Conservation (phyloP, 148 eudicot genomes). For the Nyssa sinensis region DNA sequence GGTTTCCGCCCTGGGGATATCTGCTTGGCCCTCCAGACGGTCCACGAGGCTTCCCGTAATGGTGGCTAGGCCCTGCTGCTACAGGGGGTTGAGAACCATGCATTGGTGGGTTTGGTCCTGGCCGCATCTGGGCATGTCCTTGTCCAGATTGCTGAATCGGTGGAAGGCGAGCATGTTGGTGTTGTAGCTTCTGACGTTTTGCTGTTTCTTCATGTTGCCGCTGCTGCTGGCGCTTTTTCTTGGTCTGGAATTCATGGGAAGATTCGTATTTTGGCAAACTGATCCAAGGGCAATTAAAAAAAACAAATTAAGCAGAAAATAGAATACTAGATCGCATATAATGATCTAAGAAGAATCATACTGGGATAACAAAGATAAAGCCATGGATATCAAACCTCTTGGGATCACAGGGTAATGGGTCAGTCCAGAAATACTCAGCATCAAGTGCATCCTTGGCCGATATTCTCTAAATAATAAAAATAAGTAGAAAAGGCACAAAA, state of each 20-base stretch:
- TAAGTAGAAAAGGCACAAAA: not conserved
- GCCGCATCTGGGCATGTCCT: constrained; percentile 54
- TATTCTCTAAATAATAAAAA: constrained; percentile 56
- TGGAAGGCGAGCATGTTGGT: constrained; percentile 67
- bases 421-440: constrained; percentile 90
- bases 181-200: constrained; percentile 80
- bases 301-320: not conserved
- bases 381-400: constrained; percentile 49
- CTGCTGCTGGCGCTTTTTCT: constrained; percentile 84
- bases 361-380: not conserved
- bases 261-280: constrained; percentile 84
- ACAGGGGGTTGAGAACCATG: constrained; percentile 54
- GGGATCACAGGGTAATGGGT: constrained; percentile 93
- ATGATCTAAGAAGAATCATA: not conserved
- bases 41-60: constrained; percentile 67
- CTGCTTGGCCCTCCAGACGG: constrained; percentile 62
- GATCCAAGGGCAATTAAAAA: constrained; percentile 9
- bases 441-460: constrained; percentile 89
- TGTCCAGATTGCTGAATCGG: constrained; percentile 71
- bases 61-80: constrained; percentile 58
- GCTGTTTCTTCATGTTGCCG: constrained; percentile 74
- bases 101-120: constrained; percentile 59
- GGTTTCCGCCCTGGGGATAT: constrained; percentile 55
- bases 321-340: not conserved
- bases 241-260: constrained; percentile 84